Conservation (phyloP, 2,329 filamentous ascomycete species). For the Epichloe scottii region DNA sequence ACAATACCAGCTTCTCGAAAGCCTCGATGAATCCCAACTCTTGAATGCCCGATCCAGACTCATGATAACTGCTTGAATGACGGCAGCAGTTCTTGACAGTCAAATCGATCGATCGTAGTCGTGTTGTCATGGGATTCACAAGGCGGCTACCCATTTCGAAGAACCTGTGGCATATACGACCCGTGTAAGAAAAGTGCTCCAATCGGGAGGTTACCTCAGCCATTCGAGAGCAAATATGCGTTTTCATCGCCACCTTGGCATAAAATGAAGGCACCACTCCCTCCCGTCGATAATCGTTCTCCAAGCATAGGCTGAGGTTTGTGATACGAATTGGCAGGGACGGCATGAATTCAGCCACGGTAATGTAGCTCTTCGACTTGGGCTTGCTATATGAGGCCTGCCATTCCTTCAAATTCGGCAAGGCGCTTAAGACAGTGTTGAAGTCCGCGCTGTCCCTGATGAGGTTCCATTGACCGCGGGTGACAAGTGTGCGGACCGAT, state of each 20-base stretch:
- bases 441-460: slow-evolving; percentile 54
- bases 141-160: slow-evolving; percentile 46
- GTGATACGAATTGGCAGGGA: slow-evolving; percentile 44
- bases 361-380: slow-evolving; percentile 61
- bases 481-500: slow-evolving; percentile 53
- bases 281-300: slow-evolving; percentile 59
- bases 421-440: slow-evolving; percentile 42
- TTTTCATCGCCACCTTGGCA: slow-evolving; percentile 42
- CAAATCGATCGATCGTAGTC: slow-evolving; percentile 54
- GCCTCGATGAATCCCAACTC: slow-evolving; percentile 60
- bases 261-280: slow-evolving; percentile 47
- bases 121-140: slow-evolving; percentile 34
- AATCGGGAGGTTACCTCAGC: slow-evolving; percentile 48
- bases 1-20: slow-evolving; percentile 56
- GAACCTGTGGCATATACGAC: slow-evolving; percentile 56
- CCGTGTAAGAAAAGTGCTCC: slow-evolving; percentile 60
- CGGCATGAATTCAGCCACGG: slow-evolving; percentile 51
- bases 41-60: slow-evolving; percentile 56
- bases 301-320: slow-evolving; percentile 54
- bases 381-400: slow-evolving; percentile 56
- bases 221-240: slow-evolving; percentile 54
- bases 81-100: slow-evolving; percentile 66
- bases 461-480: slow-evolving; percentile 67
- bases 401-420: slow-evolving; percentile 54
- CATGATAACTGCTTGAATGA: slow-evolving; percentile 39